Conservation (phyloP, 192 early-diverging fungal genomes). For the Backusella parvicylindrica region DNA sequence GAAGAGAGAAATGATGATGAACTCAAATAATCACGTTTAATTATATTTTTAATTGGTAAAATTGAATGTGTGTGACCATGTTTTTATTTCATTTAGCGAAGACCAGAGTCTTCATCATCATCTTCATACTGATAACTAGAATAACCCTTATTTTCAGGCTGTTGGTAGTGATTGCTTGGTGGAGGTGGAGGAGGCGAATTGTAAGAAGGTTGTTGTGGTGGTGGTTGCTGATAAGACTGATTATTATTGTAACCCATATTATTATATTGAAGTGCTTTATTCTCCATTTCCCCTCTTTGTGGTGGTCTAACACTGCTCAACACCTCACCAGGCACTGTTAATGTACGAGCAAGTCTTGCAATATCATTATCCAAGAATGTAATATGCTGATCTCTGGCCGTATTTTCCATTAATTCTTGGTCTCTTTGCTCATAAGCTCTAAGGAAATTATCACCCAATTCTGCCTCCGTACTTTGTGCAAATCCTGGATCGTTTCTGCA, state of each 20-base stretch:
- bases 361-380: slow-evolving; percentile 69
- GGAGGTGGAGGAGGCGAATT: not conserved
- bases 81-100: slow-evolving; percentile 2
- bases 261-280: not conserved
- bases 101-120: slow-evolving; percentile 12
- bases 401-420: slow-evolving; percentile 49
- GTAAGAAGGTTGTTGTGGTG: not conserved
- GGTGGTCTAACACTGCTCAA: not conserved
- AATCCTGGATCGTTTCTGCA: slow-evolving; percentile 47
- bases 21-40: slow-evolving; percentile 3
- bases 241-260: not conserved
- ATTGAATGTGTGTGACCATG: slow-evolving; percentile 5
- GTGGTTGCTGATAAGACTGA: not conserved
- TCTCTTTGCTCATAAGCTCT: slow-evolving; percentile 66
- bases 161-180: not conserved
- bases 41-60: slow-evolving; percentile 2
- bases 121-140: slow-evolving; percentile 2
- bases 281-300: not conserved
- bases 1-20: not conserved
- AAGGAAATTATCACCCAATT: slow-evolving; percentile 53
- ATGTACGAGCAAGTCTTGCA: slow-evolving; percentile 41
- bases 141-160: not conserved
- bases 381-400: slow-evolving; percentile 51
- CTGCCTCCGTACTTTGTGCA: slow-evolving; percentile 59
- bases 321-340: slow-evolving; percentile 40